Conservation (phyloP, 257 asterid species). For the Misopates orontium region DNA sequence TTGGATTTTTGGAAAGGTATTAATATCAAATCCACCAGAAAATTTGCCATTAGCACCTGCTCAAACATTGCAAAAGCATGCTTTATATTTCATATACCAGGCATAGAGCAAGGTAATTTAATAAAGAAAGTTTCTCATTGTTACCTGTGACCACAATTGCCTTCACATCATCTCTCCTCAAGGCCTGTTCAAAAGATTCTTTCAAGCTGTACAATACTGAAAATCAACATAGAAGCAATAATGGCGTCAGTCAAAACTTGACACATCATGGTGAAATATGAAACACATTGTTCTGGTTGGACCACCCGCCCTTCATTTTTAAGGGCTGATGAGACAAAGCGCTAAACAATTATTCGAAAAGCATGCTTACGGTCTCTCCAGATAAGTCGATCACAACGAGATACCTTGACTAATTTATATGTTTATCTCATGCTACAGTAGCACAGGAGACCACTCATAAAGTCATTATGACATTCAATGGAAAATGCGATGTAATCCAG, state of each 20-base stretch:
- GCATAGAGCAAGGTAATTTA: background rate
- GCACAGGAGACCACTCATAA: too few relatives aligned
- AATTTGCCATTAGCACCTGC: conserved; percentile 22
- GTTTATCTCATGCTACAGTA: too few relatives aligned
- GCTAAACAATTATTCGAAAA: background rate
- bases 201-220: conserved; percentile 87
- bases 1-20: conserved; percentile 15
- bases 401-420: too few relatives aligned
- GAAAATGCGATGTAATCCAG: too few relatives aligned
- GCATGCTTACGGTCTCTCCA: too few relatives aligned
- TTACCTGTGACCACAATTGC: conserved; percentile 86
- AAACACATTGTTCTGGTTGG: background rate
- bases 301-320: background rate
- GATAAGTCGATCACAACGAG: too few relatives aligned
- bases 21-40: conserved; percentile 20
- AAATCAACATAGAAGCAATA: conserved; percentile 23
- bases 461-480: too few relatives aligned
- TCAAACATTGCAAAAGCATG: background rate
- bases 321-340: background rate
- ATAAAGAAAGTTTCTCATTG: background rate
- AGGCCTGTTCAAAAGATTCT: conserved; percentile 69
- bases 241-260: background rate
- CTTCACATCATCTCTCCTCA: conserved; percentile 81
- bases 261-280: background rate
- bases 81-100: background rate